Evolutionary conservation across 1,284 basidiomycete genomes (phyloP).

Genomic region (Polyporus tsugae): DNA sequence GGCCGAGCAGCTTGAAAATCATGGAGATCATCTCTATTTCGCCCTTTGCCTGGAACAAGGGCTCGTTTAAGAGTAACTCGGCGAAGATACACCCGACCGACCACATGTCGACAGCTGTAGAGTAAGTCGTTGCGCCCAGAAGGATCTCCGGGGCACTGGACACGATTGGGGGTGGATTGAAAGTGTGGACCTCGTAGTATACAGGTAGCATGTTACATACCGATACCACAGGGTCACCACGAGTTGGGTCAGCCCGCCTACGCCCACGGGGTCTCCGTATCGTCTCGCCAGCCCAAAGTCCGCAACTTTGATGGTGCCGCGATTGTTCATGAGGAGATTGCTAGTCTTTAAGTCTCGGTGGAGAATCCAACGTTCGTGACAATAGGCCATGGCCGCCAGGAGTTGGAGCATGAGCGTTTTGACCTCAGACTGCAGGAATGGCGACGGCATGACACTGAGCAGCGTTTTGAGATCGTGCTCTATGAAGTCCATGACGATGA

Average conservation of each 20-base stretch:
- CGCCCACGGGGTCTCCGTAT: constrained; percentile 93
- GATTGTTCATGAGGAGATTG: constrained; percentile 98
- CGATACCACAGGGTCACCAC: constrained; percentile 99
- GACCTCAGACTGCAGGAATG: constrained; percentile 97
- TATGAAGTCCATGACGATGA: constrained; percentile 99
- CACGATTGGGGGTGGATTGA: constrained; percentile 22
- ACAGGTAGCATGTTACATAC: constrained; percentile 56
- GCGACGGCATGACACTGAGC: constrained; percentile 91
- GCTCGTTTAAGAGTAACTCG: constrained; percentile 93
- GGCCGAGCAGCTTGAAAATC: constrained; percentile 94
- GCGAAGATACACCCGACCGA: constrained; percentile 99
- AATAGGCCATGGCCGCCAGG: constrained; percentile 91
- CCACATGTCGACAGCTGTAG: constrained; percentile 98
- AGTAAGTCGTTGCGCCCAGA: constrained; percentile 91
- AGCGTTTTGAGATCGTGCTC: constrained; percentile 99
- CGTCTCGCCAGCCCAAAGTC: constrained; percentile 97
- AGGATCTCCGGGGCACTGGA: constrained; percentile 94
- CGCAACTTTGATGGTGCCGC: constrained; percentile 97
- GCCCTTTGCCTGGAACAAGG: constrained; percentile 94
- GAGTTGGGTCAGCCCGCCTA: constrained; percentile 95
- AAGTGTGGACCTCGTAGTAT: constrained; percentile 28
- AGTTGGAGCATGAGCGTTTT: constrained; percentile 97
- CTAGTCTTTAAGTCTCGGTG: constrained; percentile 98
- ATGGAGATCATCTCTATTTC: constrained; percentile 93
- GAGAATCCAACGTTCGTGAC: constrained; percentile 97